Conservation (phyloP, 371 early-diverging fungal genomes). For the Fennellomyces sp. region DNA sequence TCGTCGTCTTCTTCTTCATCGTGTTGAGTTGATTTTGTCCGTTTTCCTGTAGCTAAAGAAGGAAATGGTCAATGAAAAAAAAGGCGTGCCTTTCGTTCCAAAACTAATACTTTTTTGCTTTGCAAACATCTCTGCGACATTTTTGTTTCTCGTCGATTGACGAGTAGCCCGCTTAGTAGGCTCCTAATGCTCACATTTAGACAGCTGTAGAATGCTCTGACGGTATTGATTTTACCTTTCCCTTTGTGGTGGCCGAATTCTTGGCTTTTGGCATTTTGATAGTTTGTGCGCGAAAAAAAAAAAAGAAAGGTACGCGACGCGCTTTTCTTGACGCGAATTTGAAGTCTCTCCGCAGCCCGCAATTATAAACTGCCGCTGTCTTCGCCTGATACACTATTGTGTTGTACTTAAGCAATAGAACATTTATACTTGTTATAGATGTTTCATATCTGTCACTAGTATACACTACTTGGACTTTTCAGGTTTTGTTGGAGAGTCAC, state of each 20-base stretch:
- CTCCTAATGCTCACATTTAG: neutral
- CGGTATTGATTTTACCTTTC: neutral
- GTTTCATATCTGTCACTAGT: too few relatives aligned
- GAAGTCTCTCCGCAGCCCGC: neutral
- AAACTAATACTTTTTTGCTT: conserved; percentile 2
- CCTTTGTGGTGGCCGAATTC: neutral
- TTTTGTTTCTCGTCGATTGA: neutral
- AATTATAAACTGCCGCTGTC: too few relatives aligned
- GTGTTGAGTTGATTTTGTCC: neutral
- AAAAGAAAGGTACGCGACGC: neutral
- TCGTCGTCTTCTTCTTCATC: neutral
- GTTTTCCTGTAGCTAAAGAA: neutral
- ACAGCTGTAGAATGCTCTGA: too few relatives aligned
- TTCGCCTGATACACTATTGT: too few relatives aligned
- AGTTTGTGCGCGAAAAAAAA: neutral
- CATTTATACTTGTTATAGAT: too few relatives aligned
- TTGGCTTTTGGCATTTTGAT: neutral
- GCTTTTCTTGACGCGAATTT: neutral
- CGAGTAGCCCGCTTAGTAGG: neutral
- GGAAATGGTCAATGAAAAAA: neutral
- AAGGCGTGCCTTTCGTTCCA: neutral
- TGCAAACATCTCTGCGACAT: conserved; percentile 7
- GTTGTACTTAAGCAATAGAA: too few relatives aligned
- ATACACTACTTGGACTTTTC: too few relatives aligned
- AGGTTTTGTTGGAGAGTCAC: too few relatives aligned